Base-by-base conservation (phyloP, 305 asterid species). In the Coffea humblotiana region DNA sequence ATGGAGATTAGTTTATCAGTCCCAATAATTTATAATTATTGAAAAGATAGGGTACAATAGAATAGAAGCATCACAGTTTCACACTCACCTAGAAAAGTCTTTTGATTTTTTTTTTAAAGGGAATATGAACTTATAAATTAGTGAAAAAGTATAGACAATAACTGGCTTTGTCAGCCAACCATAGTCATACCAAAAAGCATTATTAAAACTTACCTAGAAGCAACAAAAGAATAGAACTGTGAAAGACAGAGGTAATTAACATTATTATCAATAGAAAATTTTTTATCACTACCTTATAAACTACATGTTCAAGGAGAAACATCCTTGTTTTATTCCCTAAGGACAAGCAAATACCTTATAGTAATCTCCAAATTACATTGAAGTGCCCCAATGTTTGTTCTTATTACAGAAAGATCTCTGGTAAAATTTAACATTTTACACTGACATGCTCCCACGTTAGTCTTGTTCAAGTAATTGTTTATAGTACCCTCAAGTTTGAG, bases 11-110 rank as follows among this genome's bases (percentile, higher is more conserved):
- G 49, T 75, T 77, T 60, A 58, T 78, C 74, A 69, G 71, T 69
- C 74, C 60, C 37, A 58, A 51, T 79, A 70, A 21, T 61, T 52
- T 40, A 49, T 51, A 75, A 83, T 79, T 79, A 83, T 70, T 67
- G 69, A 66, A 52, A 48, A 54, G 18, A 29, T 51, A 66, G 77
- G 56, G 78, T 75, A 69, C 70, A 80, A 66, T 79, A 75, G 83
- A 75, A 83, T 79, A 83, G 83, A 79, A 83, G 83, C 83, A 79
- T 71, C 78, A 75, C 51, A 78, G 75, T 77, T 48, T 79, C 83
- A 75, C 81, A 63, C 56, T 65, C 54, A 56, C 80, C 80, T 4
- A 78, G 61, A 37, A 69, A 51, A 40, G 64, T 6, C 1, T 47
- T 60, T 45, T 23, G 10, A 4, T 40, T 61, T 56, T 65, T 54